Conservation (phyloP, 2,329 filamentous ascomycete genomes). For the Zymoseptoria brevis region DNA sequence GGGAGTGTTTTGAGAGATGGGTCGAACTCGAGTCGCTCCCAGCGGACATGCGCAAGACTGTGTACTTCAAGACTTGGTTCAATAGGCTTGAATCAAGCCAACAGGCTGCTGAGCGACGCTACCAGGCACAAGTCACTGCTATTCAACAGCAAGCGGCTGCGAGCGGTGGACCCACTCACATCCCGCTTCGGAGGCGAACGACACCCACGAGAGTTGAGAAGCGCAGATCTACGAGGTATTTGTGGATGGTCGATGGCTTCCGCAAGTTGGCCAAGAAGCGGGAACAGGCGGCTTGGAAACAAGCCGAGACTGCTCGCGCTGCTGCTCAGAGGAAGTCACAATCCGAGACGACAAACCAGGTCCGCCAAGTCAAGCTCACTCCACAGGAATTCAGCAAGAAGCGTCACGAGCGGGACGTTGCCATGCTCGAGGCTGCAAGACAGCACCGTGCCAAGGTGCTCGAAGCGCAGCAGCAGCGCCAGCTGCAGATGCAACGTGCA, state of each 20-base stretch:
- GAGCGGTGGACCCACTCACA: constrained; percentile 34
- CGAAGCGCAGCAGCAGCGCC: constrained; percentile 27
- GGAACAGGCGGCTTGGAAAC: constrained; percentile 76
- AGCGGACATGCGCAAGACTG: constrained; percentile 86
- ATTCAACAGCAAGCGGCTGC: constrained; percentile 43
- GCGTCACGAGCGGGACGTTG: constrained; percentile 76
- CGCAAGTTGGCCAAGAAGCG: constrained; percentile 91
- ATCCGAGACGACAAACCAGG: constrained; percentile 17
- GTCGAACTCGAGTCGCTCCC: constrained; percentile 84
- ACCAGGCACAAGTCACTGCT: constrained; percentile 48
- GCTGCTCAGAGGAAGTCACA: constrained; percentile 70
- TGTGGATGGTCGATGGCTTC: constrained; percentile 89
- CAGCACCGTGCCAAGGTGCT: constrained; percentile 34
- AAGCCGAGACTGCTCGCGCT: constrained; percentile 62
- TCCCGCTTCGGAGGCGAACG: constrained; percentile 59
- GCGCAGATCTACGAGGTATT: constrained; percentile 74
- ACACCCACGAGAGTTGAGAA: constrained; percentile 79
- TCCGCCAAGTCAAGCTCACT: constrained; percentile 52
- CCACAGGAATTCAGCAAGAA: constrained; percentile 86
- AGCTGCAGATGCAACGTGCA: constrained; percentile 31
- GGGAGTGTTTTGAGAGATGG: constrained; percentile 99
- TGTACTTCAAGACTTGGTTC: constrained; percentile 79
- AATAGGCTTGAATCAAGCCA: constrained; percentile 56
- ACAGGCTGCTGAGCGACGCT: constrained; percentile 50
- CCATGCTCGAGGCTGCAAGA: constrained; percentile 37